Base-by-base conservation (phyloP, 352 stramenopile genomes). In the Phytophthora pseudosyringae region DNA sequence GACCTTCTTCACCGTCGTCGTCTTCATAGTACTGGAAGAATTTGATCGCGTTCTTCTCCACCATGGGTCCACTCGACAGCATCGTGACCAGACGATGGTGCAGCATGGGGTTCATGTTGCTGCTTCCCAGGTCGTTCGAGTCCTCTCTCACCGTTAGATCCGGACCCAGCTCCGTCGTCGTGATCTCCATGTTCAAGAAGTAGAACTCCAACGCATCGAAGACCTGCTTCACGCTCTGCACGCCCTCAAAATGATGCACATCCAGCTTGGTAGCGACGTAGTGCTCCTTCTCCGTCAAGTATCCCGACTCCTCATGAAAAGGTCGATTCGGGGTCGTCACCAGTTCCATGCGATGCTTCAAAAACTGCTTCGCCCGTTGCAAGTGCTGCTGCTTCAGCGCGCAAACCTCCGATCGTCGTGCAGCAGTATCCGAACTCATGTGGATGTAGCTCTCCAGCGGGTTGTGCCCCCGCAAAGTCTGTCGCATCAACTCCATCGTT, bases 131-230 rank as follows among this genome's bases (percentile, higher is more conserved):
- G 16, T 79, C 61, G 36, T 78, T 75, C 32, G 63, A 67, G 35
- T 83, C 75, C 35, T 83, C 72, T 38, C 75, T 67, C 35, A 78
- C 67, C 25, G 75, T 80, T 46, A 81, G 58, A 51, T 77, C 67
- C 10, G 59, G 59, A 18, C 76, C 48, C 18, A 65, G 26, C 32
- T 81, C 75, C 4, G 62, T 71, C 11, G 76, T 65, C 5, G 64
- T 74, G 51, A 81, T 81, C 56, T 83, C 69, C 62, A 86, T 58
- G 53, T 83, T 83, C 18, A 75, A 49, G 12, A 76, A 71, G 46
- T 77, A 84, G 35, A 79, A 75, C 11, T 75, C 47, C n/a, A 83
- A 50, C 12, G 66, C 73, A 40, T 84, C 69, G 48, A 78, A 81
- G 3, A 83, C 64, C 48, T 79, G 67, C 7, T 67, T 73, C 1